Evolutionary conservation across 768 basidiomycete genomes (phyloP).

Genomic region (Phanerochaete sordida): DNA sequence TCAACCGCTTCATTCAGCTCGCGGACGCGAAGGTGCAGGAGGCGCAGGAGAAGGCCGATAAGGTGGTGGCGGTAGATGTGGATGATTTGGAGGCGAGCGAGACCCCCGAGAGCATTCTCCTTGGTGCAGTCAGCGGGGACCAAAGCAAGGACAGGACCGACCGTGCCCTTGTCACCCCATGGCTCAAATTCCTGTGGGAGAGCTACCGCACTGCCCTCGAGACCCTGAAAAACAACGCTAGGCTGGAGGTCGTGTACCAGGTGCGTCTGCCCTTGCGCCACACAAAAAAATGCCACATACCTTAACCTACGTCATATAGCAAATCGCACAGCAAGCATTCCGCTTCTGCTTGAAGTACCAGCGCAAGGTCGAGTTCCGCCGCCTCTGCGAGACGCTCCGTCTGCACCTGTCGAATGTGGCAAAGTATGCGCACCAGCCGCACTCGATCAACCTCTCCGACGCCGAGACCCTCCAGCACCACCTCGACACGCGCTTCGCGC

Average conservation of each 20-base stretch:
- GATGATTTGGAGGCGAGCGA: slow-evolving; percentile 96
- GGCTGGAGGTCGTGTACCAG: slow-evolving; percentile 93
- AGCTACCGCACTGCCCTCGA: slow-evolving; percentile 94
- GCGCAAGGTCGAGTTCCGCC: slow-evolving; percentile 95
- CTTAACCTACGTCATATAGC: slow-evolving; percentile 38
- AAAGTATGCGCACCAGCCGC: slow-evolving; percentile 91
- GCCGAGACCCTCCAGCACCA: slow-evolving; percentile 93
- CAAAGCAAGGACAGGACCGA: slow-evolving; percentile 95
- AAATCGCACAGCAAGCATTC: slow-evolving; percentile 97
- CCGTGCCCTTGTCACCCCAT: slow-evolving; percentile 91
- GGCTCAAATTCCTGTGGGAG: slow-evolving; percentile 99
- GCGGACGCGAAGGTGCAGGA: slow-evolving; percentile 80
- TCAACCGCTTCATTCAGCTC: slow-evolving; percentile 79
- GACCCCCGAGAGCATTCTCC: slow-evolving; percentile 88
- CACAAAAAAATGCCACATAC: no score
- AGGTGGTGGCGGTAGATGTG: slow-evolving; percentile 67
- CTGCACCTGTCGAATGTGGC: slow-evolving; percentile 92
- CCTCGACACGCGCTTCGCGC: slow-evolving; percentile 95
- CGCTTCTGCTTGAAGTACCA: slow-evolving; percentile 92
- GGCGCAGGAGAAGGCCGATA: slow-evolving; percentile 84
- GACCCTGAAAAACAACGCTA: slow-evolving; percentile 92
- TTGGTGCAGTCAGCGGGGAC: slow-evolving; percentile 86
- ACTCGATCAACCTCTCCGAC: slow-evolving; percentile 94
- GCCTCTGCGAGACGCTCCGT: slow-evolving; percentile 93
- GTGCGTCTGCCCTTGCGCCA: slow-evolving; percentile 38